Percentiles rank a stretch among this genome's conserved stretches.
These are phyloP conservation scores for Trichophyton rubrum DNA, from an alignment of 2,329 filamentous ascomycete species.

Conservation along the genomic window DNA sequence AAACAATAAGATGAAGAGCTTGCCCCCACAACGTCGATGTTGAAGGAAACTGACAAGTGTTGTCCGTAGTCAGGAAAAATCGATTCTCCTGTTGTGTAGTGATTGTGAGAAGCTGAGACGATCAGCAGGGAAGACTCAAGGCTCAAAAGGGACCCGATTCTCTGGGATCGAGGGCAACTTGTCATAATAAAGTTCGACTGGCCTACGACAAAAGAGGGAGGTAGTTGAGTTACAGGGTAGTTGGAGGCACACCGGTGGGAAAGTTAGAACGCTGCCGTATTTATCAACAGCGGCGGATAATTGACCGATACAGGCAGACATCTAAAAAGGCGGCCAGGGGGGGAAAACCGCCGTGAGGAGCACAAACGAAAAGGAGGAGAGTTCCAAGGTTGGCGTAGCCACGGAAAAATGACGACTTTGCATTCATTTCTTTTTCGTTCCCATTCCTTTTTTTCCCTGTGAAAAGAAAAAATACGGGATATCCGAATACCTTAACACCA, in stretches of 20 bases:
- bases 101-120: not conserved
- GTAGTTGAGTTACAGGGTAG: constrained; percentile 1
- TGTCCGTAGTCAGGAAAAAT: not conserved
- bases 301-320: not conserved
- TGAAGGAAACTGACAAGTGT: not conserved
- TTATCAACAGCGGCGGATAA: not conserved
- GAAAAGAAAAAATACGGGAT: constrained; percentile 2
- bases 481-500: constrained; percentile 4
- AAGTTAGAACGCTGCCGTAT: constrained; percentile 3
- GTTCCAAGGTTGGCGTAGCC: constrained; percentile 25
- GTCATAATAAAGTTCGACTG: not conserved
- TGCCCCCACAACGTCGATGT: not conserved
- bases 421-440: too few relatives aligned
- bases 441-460: not conserved
- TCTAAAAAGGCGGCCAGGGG: not conserved
- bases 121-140: constrained; percentile 1
- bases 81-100: not conserved
- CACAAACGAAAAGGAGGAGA: constrained; percentile 19
- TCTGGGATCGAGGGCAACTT: not conserved
- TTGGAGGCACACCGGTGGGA: not conserved
- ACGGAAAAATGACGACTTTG: not conserved
- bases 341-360: not conserved
- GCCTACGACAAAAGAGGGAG: constrained; percentile 3
- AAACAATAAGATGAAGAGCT: not conserved
- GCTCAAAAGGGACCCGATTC: not conserved